Base-by-base conservation (phyloP, 1,284 basidiomycete genomes). In the Stereum hirsutum region DNA sequence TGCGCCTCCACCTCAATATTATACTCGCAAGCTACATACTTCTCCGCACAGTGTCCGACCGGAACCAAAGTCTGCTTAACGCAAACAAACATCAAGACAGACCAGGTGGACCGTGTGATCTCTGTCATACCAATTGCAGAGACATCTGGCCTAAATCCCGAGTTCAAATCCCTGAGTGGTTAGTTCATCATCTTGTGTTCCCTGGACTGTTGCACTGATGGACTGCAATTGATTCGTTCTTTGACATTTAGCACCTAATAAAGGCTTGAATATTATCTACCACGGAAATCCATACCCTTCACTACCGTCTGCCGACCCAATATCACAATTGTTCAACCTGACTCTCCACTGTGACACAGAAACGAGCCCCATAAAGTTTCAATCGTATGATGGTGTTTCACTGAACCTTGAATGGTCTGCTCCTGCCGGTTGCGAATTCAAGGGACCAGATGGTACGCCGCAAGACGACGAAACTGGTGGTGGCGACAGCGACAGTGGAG, bases 51-150 rank as follows among this genome's bases (percentile, higher is more conserved):
- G 86, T 90, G 87, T 65, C 61, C 72, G 27, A 45, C 55, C 28
- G 82, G 75, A 26, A 83, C 82, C 34, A 68, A 78, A 53, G 85
- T 76, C 42, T 90, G 87, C 58, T 64, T 88, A 27, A 82, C 75
- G 3, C 75, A 70, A 52, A 71, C 69, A 30, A 88, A 86, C 55
- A 54, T 65, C 53, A 88, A 84, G 60, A 52, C 54, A 5, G 68
- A 63, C 27, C 56, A 66, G 39, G 42, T 58, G 6, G 77, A 83
- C 49, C 72, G 81, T 40, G 62, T 89, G 53, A 64, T 78, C 28
- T 65, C 75, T 33, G 82, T 86, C 15, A 74, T 89, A 46, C 77
- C 81, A 17, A 54, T 89, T 24, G 81, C 76, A 15, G 66, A 74
- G 47, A 65, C 70, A 0, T 57, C 66, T 7, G 59, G 57, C 21